Conservation (phyloP, 176 grass and related monocot genomes). For the Aegilops sharonensis region DNA sequence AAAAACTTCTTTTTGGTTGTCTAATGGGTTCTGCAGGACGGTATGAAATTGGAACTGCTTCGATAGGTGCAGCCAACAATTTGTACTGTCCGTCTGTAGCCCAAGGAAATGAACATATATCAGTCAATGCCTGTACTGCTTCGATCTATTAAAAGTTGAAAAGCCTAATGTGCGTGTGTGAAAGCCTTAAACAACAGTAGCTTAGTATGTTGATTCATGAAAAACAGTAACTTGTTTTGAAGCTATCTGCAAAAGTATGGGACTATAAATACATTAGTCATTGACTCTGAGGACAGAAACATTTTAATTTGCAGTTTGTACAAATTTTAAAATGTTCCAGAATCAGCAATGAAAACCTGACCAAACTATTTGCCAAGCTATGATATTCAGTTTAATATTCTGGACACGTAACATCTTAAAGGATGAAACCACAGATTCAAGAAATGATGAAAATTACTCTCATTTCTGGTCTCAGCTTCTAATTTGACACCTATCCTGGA, state of each 20-base stretch:
- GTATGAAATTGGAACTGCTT: slow-evolving; percentile 80
- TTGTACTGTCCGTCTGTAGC: slow-evolving; percentile 38
- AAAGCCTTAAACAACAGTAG: neutral
- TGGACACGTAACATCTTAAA: neutral
- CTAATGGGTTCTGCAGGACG: slow-evolving; percentile 46
- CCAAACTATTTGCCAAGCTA: neutral
- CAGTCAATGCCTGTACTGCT: neutral
- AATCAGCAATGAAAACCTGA: neutral
- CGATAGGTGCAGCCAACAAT: slow-evolving; percentile 49
- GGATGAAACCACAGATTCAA: neutral
- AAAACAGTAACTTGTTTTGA: neutral
- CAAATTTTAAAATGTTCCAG: neutral
- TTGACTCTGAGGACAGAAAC: neutral
- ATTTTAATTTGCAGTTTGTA: neutral
- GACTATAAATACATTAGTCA: neutral
- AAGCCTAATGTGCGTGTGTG: neutral
- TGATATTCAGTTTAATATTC: neutral
- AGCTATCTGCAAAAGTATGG: neutral
- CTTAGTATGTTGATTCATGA: neutral
- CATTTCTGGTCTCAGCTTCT: neutral
- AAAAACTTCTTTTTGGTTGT: slow-evolving; percentile 24
- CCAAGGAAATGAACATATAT: slow-evolving; percentile 29
- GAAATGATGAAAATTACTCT: neutral
- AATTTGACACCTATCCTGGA: neutral
- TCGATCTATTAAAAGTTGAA: slow-evolving; percentile 1